phyloP scores from a whole-genome alignment of 2,329 filamentous ascomycete species.

The Aspergillus sclerotialis region DNA sequence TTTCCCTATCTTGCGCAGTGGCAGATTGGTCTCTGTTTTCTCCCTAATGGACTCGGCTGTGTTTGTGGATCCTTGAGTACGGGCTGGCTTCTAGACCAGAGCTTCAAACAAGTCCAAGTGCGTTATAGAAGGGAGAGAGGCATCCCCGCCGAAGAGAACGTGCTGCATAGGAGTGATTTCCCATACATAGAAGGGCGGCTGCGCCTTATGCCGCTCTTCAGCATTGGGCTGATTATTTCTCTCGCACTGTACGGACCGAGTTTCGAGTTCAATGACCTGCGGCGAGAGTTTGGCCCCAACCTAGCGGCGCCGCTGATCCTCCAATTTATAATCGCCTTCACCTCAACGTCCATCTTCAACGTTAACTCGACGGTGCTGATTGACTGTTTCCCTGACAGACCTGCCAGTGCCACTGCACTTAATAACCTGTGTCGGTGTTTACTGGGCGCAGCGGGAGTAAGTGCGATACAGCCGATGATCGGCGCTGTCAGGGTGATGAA shows the following conservation, averaged over 20 bases:
- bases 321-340: constrained; percentile 31
- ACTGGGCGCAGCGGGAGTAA: constrained; percentile 29
- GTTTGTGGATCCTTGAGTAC: background rate
- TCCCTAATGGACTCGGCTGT: constrained; percentile 28
- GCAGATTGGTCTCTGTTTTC: constrained; percentile 35
- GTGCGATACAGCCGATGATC: constrained; percentile 25
- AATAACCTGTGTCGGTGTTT: constrained; percentile 32
- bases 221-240: constrained; percentile 36
- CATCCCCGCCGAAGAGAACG: too few species aligned
- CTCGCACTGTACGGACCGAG: constrained; percentile 29
- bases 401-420: constrained; percentile 30
- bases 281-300: constrained; percentile 16
- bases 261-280: constrained; percentile 27
- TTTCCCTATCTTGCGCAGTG: constrained; percentile 35
- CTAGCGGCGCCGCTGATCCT: constrained; percentile 31
- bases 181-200: too few species aligned
- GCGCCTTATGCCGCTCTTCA: too few species aligned
- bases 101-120: too few species aligned
- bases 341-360: constrained; percentile 27
- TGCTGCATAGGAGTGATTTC: too few species aligned
- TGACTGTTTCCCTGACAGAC: constrained; percentile 27
- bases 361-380: constrained; percentile 31
- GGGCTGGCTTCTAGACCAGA: constrained; percentile 7
- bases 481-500: constrained; percentile 22
- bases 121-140: too few species aligned